Evolutionary conservation across 352 stramenopile species (phyloP).

Genomic region (Thalassiosira mediterranea): DNA sequence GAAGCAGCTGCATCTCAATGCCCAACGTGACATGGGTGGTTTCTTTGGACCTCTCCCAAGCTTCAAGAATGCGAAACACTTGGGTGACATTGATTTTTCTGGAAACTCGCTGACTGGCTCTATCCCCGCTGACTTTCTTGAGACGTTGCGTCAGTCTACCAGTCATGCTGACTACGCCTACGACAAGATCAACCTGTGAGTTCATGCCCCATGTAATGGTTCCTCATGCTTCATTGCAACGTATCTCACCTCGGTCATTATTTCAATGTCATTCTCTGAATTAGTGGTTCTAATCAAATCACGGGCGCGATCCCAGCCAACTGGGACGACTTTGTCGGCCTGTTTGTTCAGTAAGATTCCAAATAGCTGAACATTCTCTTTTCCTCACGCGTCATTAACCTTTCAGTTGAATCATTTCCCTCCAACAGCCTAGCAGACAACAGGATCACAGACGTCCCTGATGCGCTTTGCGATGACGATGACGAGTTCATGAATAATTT

Average conservation of each 20-base stretch:
- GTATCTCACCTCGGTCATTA: not conserved
- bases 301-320: slow-evolving; percentile 48
- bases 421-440: slow-evolving; percentile 44
- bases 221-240: not conserved
- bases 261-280: not conserved
- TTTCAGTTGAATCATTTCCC: not conserved
- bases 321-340: slow-evolving; percentile 56
- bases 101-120: slow-evolving; percentile 56
- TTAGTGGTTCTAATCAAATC: slow-evolving; percentile 56
- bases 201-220: slow-evolving; percentile 7
- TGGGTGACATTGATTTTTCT: slow-evolving; percentile 55
- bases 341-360: slow-evolving; percentile 51
- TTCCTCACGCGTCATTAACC: too few species aligned
- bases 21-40: slow-evolving; percentile 63
- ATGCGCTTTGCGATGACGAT: slow-evolving; percentile 61
- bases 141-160: slow-evolving; percentile 38
- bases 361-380: not conserved
- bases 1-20: slow-evolving; percentile 42
- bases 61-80: slow-evolving; percentile 43
- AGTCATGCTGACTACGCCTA: slow-evolving; percentile 54
- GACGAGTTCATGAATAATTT: slow-evolving; percentile 61
- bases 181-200: slow-evolving; percentile 57
- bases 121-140: slow-evolving; percentile 52
- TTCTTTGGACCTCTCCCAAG: slow-evolving; percentile 57
- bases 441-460: slow-evolving; percentile 53